Percentiles rank a stretch among this genome's conserved stretches.
Conservation (phyloP, 2,329 filamentous ascomycete species). For the Fusarium napiforme region DNA sequence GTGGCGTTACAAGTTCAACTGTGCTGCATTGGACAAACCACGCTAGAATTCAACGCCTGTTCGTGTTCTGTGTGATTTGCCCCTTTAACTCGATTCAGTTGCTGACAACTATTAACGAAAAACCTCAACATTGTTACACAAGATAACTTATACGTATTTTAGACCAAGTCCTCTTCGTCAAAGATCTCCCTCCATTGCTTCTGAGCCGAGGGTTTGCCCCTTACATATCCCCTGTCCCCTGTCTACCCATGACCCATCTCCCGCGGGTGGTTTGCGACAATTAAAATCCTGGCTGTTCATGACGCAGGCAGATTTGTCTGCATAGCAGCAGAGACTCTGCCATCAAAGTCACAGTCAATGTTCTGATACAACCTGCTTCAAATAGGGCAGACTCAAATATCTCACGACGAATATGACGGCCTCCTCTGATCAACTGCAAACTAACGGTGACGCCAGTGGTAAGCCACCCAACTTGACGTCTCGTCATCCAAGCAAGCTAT, state of each 20-base stretch:
- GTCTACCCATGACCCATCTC: slow-evolving; percentile 13
- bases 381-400: background rate
- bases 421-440: slow-evolving; percentile 19
- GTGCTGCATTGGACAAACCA: slow-evolving; percentile 1
- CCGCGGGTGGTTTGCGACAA: slow-evolving; percentile 23
- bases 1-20: slow-evolving; percentile 13
- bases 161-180: background rate
- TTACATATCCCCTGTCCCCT: slow-evolving; percentile 17
- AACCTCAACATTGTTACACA: slow-evolving; percentile 2
- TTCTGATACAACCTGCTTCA: background rate
- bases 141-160: background rate
- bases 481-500: background rate
- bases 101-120: slow-evolving; percentile 5
- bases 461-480: slow-evolving; percentile 3
- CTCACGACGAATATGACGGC: slow-evolving; percentile 23
- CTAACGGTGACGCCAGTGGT: slow-evolving; percentile 26
- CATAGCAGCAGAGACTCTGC: slow-evolving; percentile 14
- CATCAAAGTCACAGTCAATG: background rate
- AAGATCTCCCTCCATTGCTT: background rate
- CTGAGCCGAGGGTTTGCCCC: background rate
- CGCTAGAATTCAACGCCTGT: slow-evolving; percentile 11
- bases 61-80: slow-evolving; percentile 17
- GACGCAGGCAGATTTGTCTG: slow-evolving; percentile 28
- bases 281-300: slow-evolving; percentile 33
- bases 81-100: slow-evolving; percentile 16